These are phyloP conservation scores for Dentipellis fragilis DNA, from an alignment of 768 basidiomycete genomes.

Conservation along the genomic window DNA sequence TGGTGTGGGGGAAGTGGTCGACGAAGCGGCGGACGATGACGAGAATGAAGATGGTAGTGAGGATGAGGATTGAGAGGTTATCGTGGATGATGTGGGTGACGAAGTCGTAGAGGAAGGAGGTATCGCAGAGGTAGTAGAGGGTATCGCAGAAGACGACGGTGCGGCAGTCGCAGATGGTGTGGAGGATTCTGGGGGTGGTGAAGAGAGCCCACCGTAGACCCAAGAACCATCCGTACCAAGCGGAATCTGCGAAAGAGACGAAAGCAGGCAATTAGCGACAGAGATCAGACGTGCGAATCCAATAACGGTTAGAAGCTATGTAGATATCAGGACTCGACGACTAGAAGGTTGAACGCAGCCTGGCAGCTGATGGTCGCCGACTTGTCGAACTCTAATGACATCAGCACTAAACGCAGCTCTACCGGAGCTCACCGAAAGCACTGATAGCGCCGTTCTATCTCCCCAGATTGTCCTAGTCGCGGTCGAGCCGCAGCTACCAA, in stretches of 20 bases:
- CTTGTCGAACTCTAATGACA: no score
- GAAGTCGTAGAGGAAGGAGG: conserved; percentile 1
- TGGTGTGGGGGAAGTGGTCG: conserved; percentile 3
- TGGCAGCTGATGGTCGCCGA: no score
- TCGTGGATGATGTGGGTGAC: conserved; percentile 13
- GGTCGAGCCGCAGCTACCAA: not conserved
- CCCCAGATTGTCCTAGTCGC: not conserved
- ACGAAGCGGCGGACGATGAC: conserved; percentile 20
- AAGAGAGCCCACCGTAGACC: conserved; percentile 66
- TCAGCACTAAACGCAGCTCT: no score
- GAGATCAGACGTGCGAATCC: no score
- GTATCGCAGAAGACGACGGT: conserved; percentile 20
- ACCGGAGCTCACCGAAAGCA: no score
- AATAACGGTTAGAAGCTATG: no score
- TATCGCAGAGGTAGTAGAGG: conserved; percentile 12
- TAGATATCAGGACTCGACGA: no score
- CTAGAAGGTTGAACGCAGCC: no score
- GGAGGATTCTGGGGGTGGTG: conserved; percentile 35
- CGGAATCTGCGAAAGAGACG: conserved; percentile 45
- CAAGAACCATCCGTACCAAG: conserved; percentile 51
- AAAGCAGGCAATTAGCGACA: not conserved
- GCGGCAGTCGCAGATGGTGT: conserved; percentile 17
- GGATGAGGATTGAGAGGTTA: conserved; percentile 14
- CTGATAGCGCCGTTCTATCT: no score
- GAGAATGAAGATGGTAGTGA: conserved; percentile 21